Percentiles rank a stretch among this genome's conserved stretches.
phyloP scores from a whole-genome alignment of 163 green algal species.

The Coccomyxa subellipsoidea region DNA sequence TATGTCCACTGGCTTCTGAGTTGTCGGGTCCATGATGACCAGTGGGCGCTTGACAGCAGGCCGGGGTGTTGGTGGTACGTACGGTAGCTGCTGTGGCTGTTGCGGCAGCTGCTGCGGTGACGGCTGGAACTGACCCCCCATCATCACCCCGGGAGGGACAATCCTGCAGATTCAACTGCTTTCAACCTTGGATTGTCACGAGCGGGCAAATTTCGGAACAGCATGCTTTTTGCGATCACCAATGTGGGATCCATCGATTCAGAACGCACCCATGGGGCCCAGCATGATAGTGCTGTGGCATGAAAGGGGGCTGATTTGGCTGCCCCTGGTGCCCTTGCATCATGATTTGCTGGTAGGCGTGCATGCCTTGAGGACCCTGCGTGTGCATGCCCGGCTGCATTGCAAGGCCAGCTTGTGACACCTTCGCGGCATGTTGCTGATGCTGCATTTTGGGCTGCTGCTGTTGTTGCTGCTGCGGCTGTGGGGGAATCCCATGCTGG shows the following conservation, averaged over 20 bases:
- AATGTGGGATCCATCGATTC: background rate
- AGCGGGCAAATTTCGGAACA: background rate
- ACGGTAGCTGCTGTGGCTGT: background rate
- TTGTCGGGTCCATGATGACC: background rate
- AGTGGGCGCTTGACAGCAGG: background rate
- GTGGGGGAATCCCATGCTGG: background rate
- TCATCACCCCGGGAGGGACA: background rate
- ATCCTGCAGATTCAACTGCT: background rate
- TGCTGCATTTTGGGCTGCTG: background rate
- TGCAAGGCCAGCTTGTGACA: background rate
- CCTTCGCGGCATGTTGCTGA: background rate
- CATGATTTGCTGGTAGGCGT: background rate
- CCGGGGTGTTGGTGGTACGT: background rate
- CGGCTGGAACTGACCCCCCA: background rate
- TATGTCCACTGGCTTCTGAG: background rate
- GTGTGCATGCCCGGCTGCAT: background rate
- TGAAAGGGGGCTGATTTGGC: background rate
- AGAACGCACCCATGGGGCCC: background rate
- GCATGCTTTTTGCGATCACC: background rate
- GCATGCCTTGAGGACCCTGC: background rate
- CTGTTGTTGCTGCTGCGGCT: background rate
- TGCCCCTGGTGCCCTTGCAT: conserved; percentile 9
- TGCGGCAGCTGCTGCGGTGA: background rate
- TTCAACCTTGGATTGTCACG: background rate
- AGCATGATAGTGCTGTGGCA: background rate